These are phyloP conservation scores for Oenanthe sinensis DNA, from an alignment of 129 eudicot genomes.

Conservation along the genomic window DNA sequence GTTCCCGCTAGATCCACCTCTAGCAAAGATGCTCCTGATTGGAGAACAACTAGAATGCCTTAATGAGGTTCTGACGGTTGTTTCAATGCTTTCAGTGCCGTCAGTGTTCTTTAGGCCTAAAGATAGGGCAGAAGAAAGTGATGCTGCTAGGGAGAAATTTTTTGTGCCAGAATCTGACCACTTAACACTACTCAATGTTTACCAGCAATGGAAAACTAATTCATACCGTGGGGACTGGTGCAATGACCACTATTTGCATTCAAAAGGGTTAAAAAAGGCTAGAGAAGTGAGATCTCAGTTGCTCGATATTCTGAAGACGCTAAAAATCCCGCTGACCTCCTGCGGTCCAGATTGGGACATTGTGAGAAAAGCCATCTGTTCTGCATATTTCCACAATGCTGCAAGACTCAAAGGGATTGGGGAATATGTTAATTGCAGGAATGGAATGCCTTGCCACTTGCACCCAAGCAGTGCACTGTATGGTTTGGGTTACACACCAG, in stretches of 20 bases:
- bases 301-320: constrained; percentile 44
- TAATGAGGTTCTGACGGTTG: constrained; percentile 49
- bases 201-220: constrained; percentile 62
- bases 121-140: constrained; percentile 65
- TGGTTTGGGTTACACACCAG: constrained; percentile 48
- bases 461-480: constrained; percentile 54
- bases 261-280: constrained; percentile 51
- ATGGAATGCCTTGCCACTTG: constrained; percentile 62
- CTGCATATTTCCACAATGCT: constrained; percentile 59
- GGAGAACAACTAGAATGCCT: constrained; percentile 45
- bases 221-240: constrained; percentile 65
- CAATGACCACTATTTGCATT: constrained; percentile 52
- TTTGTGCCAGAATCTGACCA: constrained; percentile 67
- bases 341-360: constrained; percentile 58
- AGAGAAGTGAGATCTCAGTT: constrained; percentile 53
- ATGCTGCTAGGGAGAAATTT: constrained; percentile 60
- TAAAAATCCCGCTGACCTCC: constrained; percentile 46
- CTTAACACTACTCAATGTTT: constrained; percentile 46
- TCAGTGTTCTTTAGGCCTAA: constrained; percentile 61
- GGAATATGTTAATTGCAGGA: constrained; percentile 48
- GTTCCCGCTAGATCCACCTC: constrained; percentile 57
- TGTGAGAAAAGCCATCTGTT: constrained; percentile 56
- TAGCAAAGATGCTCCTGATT: constrained; percentile 55
- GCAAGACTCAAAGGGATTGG: constrained; percentile 59
- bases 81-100: constrained; percentile 66